phyloP scores from a whole-genome alignment of 352 stramenopile genomes.

The Pythium biforme region DNA sequence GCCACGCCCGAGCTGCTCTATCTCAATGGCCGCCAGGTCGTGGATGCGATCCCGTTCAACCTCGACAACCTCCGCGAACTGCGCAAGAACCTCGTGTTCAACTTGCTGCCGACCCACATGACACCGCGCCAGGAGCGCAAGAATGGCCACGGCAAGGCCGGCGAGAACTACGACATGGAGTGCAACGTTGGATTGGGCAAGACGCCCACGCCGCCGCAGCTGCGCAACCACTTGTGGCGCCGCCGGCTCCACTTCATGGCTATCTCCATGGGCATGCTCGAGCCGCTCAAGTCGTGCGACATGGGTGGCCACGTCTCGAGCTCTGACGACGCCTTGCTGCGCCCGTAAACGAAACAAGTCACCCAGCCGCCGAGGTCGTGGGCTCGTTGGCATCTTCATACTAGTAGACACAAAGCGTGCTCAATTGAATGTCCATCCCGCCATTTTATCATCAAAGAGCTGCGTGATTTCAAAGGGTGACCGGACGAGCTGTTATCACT shows the following conservation, averaged over 20 bases:
- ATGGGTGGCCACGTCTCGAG: conserved; percentile 23
- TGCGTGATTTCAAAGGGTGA: background rate
- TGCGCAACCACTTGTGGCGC: conserved; percentile 41
- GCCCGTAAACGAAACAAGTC: too few species aligned
- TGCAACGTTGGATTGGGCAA: conserved; percentile 50
- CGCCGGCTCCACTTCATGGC: conserved; percentile 46
- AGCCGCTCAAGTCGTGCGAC: conserved; percentile 43
- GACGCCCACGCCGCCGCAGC: conserved; percentile 27
- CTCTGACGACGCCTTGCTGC: conserved; percentile 2
- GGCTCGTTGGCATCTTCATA: too few species aligned
- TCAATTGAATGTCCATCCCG: too few species aligned
- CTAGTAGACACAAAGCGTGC: background rate
- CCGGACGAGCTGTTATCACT: background rate
- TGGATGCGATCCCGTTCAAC: conserved; percentile 48
- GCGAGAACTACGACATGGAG: conserved; percentile 49
- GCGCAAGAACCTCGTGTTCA: conserved; percentile 37
- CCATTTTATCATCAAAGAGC: too few species aligned
- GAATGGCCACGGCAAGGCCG: conserved; percentile 15
- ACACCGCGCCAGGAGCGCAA: conserved; percentile 38
- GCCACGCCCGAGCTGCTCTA: conserved; percentile 45
- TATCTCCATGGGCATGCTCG: conserved; percentile 43
- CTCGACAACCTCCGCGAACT: conserved; percentile 34
- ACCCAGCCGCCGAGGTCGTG: too few species aligned
- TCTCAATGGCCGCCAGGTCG: conserved; percentile 51
- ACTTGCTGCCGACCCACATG: conserved; percentile 45